Evolutionary conservation across 139 green algal species (phyloP), one percentile per base, ranked within the genome.

Genomic region (Eudorina sp.): DNA sequence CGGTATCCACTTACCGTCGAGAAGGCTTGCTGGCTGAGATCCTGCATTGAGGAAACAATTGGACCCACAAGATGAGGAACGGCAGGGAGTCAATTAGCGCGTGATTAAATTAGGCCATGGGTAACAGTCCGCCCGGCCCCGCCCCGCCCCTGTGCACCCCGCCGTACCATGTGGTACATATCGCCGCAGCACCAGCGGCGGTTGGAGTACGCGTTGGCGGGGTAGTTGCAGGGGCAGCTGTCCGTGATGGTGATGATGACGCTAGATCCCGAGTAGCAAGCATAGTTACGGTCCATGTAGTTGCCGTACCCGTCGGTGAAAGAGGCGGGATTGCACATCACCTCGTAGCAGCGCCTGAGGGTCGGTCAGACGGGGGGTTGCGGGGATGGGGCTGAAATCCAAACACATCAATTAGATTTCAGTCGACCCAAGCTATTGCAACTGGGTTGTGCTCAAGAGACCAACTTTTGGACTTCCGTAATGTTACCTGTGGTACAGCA

Each of bases 341-440:
- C 69, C 76, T 94, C 91, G 62, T 94, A 94, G 90, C 91, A 94
- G 21, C 68, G 72, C 16, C 90, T 93, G 76, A 13, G 16, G 51
- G 13, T 23, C 43, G n/a, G 46, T 1, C 34, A 48, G 31, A 46
- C 25, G 27, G 31, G 16, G 62, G n/a, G n/a, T n/a, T n/a, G n/a
- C n/a, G n/a, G n/a, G n/a, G n/a, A n/a, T n/a, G n/a, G n/a, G n/a
- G n/a, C n/a, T n/a, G n/a, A n/a, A n/a, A n/a, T n/a, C n/a, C n/a
- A n/a, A n/a, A n/a, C n/a, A n/a, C n/a, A n/a, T n/a, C n/a, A n/a
- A n/a, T n/a, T n/a, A n/a, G n/a, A n/a, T n/a, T n/a, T n/a, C n/a
- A n/a, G n/a, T n/a, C n/a, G n/a, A n/a, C n/a, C n/a, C n/a, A n/a
- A n/a, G n/a, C n/a, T n/a, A n/a, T n/a, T n/a, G n/a, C n/a, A n/a